phyloP scores from a whole-genome alignment of 2,329 filamentous ascomycete genomes.

The Fusarium globosum region DNA sequence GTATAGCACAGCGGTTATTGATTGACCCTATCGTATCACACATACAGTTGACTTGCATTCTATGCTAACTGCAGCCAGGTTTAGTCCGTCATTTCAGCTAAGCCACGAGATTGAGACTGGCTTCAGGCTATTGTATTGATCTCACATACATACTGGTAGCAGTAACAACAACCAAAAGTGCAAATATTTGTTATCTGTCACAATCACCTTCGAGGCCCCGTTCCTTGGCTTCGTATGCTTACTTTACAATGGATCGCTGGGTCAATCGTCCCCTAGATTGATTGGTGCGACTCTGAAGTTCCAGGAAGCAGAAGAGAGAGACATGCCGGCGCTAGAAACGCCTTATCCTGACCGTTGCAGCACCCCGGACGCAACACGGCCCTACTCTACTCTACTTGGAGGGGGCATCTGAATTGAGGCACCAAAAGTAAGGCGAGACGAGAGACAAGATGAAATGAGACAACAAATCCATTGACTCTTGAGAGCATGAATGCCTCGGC shows the following conservation, averaged over 20 bases:
- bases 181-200: constrained; percentile 15
- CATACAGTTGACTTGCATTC: not conserved
- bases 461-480: not conserved
- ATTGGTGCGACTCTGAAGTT: constrained; percentile 4
- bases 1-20: not conserved
- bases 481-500: not conserved
- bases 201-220: not conserved
- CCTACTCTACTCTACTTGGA: not conserved
- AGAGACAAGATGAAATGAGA: constrained; percentile 4
- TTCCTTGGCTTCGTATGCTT: constrained; percentile 11
- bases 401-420: not conserved
- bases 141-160: not conserved
- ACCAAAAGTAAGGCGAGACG: constrained; percentile 2
- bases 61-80: not conserved
- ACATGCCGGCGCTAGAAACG: constrained; percentile 39
- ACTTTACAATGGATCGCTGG: not conserved
- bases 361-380: constrained; percentile 34
- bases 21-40: constrained; percentile 7
- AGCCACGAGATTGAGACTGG: constrained; percentile 18
- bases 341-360: constrained; percentile 36
- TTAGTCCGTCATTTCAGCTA: constrained; percentile 6
- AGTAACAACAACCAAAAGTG: not conserved
- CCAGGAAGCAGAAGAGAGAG: constrained; percentile 1
- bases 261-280: not conserved
- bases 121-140: constrained; percentile 9